Base-by-base conservation (phyloP, 176 grass and related monocot species). In the Tuctoria greenei region DNA sequence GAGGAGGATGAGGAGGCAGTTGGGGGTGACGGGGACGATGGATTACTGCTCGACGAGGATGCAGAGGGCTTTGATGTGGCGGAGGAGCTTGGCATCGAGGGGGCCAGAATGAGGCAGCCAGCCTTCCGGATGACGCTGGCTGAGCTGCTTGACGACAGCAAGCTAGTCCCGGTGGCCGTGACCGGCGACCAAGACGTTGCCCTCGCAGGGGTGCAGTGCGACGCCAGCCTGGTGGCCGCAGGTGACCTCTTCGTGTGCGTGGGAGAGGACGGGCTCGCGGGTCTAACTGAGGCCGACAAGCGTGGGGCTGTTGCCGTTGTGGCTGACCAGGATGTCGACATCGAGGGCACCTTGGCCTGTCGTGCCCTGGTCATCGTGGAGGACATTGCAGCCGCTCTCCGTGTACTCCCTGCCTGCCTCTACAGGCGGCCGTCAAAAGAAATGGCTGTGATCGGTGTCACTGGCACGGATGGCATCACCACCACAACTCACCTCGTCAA, bases 91-190 rank as follows among this genome's bases (percentile, higher is more conserved):
- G 91, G 82, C 58, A 43, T 91, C 13, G 76, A 84, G 12, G 88
- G 69, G 38, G 55, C 27, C 10, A 90, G 86, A 45, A 42, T 79
- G 7, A 88, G 86, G 36, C 75, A 90, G 56, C 91, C 91, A 42
- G 81, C 83, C 10, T 97, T 97, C 74, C 90, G 84, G 42, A 93
- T 97, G 95, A 97, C 88, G 34, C 82, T 97, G 28, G 95, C 95
- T 0, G 95, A 97, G 64, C 91, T 97, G 72, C 91, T 97, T 27
- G 95, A 97, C 40, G 95, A 97, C 75, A 97, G 95, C 82, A 93
- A 80, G 84, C 81, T 97, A 28, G 91, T 93, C 7, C 95, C 95
- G 10, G 84, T 97, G 26, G 87, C 91, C 0, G 88, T 97, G 66
- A 88, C 90, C 0, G 95, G 95, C 60, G 95, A 97, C 73, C 88